Conservation (phyloP, 2,329 filamentous ascomycete species). For the Diaporthe ampelina region DNA sequence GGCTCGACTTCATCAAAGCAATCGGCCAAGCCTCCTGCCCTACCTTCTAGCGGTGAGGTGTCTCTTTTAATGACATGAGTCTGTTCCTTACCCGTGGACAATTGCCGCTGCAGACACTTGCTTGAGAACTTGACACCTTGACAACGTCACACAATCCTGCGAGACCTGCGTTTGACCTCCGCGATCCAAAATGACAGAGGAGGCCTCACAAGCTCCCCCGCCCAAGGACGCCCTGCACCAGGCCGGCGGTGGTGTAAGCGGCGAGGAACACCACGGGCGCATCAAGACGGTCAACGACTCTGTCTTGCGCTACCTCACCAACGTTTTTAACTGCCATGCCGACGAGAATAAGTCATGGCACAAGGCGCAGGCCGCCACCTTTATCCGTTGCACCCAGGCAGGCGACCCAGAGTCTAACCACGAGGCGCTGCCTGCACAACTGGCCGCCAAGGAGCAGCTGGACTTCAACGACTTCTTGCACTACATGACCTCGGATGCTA, state of each 20-base stretch:
- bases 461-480: slow-evolving; percentile 64
- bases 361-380: slow-evolving; percentile 59
- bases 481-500: slow-evolving; percentile 69
- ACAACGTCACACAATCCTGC: slow-evolving; percentile 32
- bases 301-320: slow-evolving; percentile 59
- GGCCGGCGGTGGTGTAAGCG: slow-evolving; percentile 63
- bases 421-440: slow-evolving; percentile 46
- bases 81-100: not conserved
- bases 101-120: not conserved
- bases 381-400: slow-evolving; percentile 62
- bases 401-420: slow-evolving; percentile 46
- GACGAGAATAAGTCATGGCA: slow-evolving; percentile 59
- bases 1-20: slow-evolving; percentile 32
- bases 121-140: not conserved
- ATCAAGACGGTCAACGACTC: slow-evolving; percentile 58
- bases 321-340: slow-evolving; percentile 61
- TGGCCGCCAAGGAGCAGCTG: slow-evolving; percentile 53
- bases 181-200: slow-evolving; percentile 45
- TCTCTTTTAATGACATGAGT: slow-evolving; percentile 14
- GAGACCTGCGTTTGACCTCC: not conserved
- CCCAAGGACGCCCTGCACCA: slow-evolving; percentile 53
- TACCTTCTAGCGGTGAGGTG: slow-evolving; percentile 29
- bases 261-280: slow-evolving; percentile 52
- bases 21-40: slow-evolving; percentile 19
- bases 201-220: slow-evolving; percentile 24